A percentile compares a stretch with the other conserved stretches of the same genome.
Evolutionary conservation across 805 yeast genomes (phyloP).

Genomic region (Candida cerambycidarum): DNA sequence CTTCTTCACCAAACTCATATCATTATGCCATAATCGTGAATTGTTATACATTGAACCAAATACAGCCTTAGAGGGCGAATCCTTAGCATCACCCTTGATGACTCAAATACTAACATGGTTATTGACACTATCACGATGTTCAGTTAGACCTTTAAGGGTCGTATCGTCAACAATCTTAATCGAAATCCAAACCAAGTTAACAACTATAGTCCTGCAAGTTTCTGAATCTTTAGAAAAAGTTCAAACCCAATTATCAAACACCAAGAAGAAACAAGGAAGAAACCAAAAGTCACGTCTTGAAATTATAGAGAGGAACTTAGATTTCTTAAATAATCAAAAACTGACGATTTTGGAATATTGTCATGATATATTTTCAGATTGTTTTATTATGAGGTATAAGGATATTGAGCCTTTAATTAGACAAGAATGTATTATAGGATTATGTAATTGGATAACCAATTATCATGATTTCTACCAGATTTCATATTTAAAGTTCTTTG

Average conservation of each 20-base stretch:
- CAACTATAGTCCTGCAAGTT: constrained; percentile 45
- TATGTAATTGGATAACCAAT: constrained; percentile 71
- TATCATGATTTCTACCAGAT: constrained; percentile 71
- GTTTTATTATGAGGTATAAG: constrained; percentile 74
- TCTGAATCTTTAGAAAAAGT: constrained; percentile 39
- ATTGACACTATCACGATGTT: constrained; percentile 65
- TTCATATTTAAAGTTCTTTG: constrained; percentile 70
- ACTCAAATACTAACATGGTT: constrained; percentile 72
- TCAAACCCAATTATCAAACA: constrained; percentile 42
- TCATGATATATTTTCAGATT: constrained; percentile 62
- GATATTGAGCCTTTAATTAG: constrained; percentile 76
- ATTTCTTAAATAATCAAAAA: constrained; percentile 38
- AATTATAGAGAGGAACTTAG: constrained; percentile 30
- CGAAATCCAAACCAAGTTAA: constrained; percentile 58
- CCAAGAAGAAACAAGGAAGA: constrained; percentile 25
- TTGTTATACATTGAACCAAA: constrained; percentile 41
- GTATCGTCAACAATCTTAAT: constrained; percentile 62
- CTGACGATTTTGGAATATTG: constrained; percentile 55
- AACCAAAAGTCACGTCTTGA: constrained; percentile 48
- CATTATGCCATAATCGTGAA: constrained; percentile 61
- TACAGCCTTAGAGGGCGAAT: constrained; percentile 12
- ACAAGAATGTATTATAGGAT: constrained; percentile 59
- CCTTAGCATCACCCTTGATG: constrained; percentile 44
- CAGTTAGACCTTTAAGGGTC: constrained; percentile 68
- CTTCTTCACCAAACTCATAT: constrained; percentile 55